Evolutionary conservation across 2,329 filamentous ascomycete genomes (phyloP).

Genomic region (Dryadomyces quercus-mongolicae): DNA sequence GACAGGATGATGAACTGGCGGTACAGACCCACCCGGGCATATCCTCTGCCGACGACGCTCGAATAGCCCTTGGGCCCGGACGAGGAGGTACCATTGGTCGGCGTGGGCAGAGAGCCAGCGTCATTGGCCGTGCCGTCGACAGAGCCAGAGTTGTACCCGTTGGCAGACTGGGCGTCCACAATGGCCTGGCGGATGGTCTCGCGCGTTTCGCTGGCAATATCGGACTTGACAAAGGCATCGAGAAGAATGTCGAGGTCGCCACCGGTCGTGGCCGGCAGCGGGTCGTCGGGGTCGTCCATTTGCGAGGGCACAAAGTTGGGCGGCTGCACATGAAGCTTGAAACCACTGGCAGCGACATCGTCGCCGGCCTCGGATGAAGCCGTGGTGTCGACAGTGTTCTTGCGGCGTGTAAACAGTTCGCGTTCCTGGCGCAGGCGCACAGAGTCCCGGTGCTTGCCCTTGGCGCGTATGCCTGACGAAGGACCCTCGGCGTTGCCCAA

Average conservation of each 20-base stretch:
- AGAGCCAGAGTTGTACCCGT: conserved; percentile 29
- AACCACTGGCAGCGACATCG: conserved; percentile 37
- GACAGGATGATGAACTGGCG: conserved; percentile 86
- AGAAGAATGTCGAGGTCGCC: conserved; percentile 79
- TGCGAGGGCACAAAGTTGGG: conserved; percentile 36
- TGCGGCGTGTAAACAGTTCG: conserved; percentile 79
- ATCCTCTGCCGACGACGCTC: conserved; percentile 61
- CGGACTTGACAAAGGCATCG: conserved; percentile 61
- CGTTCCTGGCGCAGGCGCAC: conserved; percentile 78
- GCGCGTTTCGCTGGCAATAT: conserved; percentile 60
- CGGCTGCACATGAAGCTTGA: conserved; percentile 36
- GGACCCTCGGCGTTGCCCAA: conserved; percentile 38
- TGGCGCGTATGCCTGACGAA: conserved; percentile 39
- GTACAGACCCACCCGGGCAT: conserved; percentile 65
- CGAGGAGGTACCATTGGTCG: not conserved
- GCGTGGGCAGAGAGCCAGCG: not conserved
- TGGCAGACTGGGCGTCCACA: conserved; percentile 50
- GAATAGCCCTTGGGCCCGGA: conserved; percentile 30
- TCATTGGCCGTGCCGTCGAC: not conserved
- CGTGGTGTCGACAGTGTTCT: conserved; percentile 49
- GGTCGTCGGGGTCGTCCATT: conserved; percentile 57
- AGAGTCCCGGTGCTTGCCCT: conserved; percentile 62
- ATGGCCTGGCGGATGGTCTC: conserved; percentile 70
- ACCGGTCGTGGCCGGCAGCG: conserved; percentile 45
- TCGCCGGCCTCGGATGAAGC: conserved; percentile 46